Conservation (phyloP, 2,329 filamentous ascomycete species). For the Dactylellina sp. region DNA sequence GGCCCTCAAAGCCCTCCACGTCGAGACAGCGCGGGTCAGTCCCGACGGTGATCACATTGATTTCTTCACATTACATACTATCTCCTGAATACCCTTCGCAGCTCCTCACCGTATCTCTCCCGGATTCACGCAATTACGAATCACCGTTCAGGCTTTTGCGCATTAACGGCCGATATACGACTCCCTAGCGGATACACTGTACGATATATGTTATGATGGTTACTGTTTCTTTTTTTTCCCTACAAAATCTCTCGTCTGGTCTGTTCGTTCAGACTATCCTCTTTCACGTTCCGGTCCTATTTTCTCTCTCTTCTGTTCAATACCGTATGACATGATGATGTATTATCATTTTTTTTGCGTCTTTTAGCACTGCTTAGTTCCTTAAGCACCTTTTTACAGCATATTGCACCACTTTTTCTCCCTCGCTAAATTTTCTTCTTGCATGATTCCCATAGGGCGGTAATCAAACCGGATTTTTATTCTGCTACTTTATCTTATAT, state of each 20-base stretch:
- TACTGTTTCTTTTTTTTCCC: slow-evolving; percentile 15
- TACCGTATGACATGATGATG: slow-evolving; percentile 57
- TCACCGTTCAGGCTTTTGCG: slow-evolving; percentile 41
- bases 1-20: slow-evolving; percentile 61
- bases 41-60: slow-evolving; percentile 61
- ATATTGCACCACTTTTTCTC: slow-evolving; percentile 56
- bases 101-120: slow-evolving; percentile 14
- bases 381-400: slow-evolving; percentile 20
- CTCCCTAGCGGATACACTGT: slow-evolving; percentile 52
- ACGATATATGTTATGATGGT: slow-evolving; percentile 55
- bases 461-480: slow-evolving; percentile 53
- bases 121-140: slow-evolving; percentile 38
- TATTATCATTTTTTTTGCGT: slow-evolving; percentile 52
- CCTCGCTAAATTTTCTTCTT: slow-evolving; percentile 61
- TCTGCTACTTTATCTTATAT: slow-evolving; percentile 22
- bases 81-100: slow-evolving; percentile 9
- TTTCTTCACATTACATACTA: slow-evolving; percentile 57
- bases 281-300: slow-evolving; percentile 11
- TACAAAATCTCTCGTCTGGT: slow-evolving; percentile 34
- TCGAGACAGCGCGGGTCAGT: slow-evolving; percentile 61
- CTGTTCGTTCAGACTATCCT: slow-evolving; percentile 48
- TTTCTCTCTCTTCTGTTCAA: slow-evolving; percentile 30
- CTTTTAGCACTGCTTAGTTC: slow-evolving; percentile 30
- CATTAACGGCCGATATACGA: slow-evolving; percentile 46
- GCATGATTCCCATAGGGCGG: slow-evolving; percentile 56